A percentile compares a stretch with the other conserved stretches of the same genome.
These are phyloP conservation scores for Pilobolus umbonatus DNA, from an alignment of 192 early-diverging fungal genomes.

Conservation along the genomic window DNA sequence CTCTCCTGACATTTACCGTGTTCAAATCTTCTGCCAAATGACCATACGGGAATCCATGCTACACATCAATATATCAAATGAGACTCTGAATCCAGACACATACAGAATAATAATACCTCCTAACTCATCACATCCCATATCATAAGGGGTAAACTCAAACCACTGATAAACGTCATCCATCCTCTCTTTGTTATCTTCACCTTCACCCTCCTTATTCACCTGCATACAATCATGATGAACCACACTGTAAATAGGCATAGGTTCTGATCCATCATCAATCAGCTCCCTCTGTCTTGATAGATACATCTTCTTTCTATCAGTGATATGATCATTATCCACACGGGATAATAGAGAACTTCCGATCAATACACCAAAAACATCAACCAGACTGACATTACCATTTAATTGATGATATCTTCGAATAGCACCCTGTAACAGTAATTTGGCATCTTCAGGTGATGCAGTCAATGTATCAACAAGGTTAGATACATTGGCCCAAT, in stretches of 20 bases:
- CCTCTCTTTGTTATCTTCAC: constrained; percentile 9
- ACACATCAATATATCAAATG: background rate
- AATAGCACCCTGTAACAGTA: constrained; percentile 22
- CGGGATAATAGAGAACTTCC: constrained; percentile 40
- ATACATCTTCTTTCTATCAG: constrained; percentile 37
- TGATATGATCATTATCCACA: constrained; percentile 15
- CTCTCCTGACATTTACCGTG: constrained; percentile 54
- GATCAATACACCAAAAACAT: constrained; percentile 55
- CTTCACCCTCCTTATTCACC: background rate
- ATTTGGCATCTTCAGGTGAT: constrained; percentile 17
- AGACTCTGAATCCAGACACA: constrained; percentile 2
- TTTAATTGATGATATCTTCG: constrained; percentile 27
- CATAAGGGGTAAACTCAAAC: constrained; percentile 81
- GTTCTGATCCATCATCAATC: constrained; percentile 53
- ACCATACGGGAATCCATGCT: constrained; percentile 76
- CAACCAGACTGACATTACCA: constrained; percentile 42
- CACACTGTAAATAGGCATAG: constrained; percentile 77
- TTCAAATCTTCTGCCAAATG: constrained; percentile 70
- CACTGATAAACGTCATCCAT: constrained; percentile 57
- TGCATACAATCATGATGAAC: constrained; percentile 56
- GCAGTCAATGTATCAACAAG: constrained; percentile 13
- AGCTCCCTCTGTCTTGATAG: constrained; percentile 46
- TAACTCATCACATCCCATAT: constrained; percentile 74
- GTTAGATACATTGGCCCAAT: constrained; percentile 43
- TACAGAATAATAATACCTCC: too few species aligned